A percentile compares a stretch with the other conserved stretches of the same genome.
Evolutionary conservation across 345 rosid genomes (phyloP).

Genomic region (Corymbia maculata): DNA sequence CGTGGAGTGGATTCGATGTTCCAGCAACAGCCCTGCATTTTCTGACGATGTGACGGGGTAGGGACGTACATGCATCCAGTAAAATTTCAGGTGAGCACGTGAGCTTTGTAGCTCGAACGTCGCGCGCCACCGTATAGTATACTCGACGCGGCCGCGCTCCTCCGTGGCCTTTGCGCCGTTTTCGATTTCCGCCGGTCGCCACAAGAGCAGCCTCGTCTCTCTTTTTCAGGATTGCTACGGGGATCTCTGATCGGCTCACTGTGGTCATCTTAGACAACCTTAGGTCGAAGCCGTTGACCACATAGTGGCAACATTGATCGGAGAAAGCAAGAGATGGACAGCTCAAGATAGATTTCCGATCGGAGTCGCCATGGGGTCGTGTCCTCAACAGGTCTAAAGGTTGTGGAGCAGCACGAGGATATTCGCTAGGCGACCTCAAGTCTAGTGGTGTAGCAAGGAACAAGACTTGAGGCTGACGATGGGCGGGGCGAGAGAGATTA

Average conservation of each 20-base stretch:
- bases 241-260: not conserved
- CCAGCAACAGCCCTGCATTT: not conserved
- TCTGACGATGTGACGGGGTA: not conserved
- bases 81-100: not conserved
- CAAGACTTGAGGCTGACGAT: not conserved
- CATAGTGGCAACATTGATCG: not conserved
- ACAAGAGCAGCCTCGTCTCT: not conserved
- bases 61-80: not conserved
- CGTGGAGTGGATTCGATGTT: not conserved
- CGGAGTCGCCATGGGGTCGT: not conserved
- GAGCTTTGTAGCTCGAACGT: not conserved
- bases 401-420: not conserved
- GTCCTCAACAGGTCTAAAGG: not conserved
- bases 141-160: too few species aligned
- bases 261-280: not conserved
- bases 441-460: not conserved
- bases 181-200: not conserved
- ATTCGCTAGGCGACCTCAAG: not conserved
- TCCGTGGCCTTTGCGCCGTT: not conserved
- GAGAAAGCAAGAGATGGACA: not conserved
- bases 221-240: not conserved
- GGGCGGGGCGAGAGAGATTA: not conserved
- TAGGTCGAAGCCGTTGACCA: not conserved
- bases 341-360: not conserved
- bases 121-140: not conserved